Evolutionary conservation across 2,329 filamentous ascomycete genomes (phyloP).

Genomic region (Exophiala aquamarina): DNA sequence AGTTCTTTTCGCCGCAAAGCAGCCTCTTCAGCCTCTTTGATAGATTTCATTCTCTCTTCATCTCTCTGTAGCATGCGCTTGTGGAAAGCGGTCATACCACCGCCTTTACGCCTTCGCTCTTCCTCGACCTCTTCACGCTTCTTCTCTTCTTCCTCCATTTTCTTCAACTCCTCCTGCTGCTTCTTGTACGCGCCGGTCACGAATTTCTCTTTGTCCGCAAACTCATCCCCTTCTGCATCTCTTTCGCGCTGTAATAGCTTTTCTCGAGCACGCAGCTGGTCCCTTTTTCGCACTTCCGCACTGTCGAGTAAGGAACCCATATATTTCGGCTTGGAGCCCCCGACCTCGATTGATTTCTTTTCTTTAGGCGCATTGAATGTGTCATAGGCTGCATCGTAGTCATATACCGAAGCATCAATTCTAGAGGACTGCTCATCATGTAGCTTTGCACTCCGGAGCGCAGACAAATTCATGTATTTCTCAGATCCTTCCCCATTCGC

Average conservation of each 20-base stretch:
- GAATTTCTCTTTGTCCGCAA: slow-evolving; percentile 66
- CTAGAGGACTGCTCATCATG: slow-evolving; percentile 44
- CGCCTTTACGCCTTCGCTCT: slow-evolving; percentile 48
- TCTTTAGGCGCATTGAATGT: slow-evolving; percentile 40
- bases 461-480: slow-evolving; percentile 47
- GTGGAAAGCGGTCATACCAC: slow-evolving; percentile 59
- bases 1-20: slow-evolving; percentile 34
- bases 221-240: slow-evolving; percentile 66
- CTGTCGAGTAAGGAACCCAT: slow-evolving; percentile 61
- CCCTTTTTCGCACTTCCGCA: slow-evolving; percentile 62
- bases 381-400: slow-evolving; percentile 51
- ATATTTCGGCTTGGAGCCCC: slow-evolving; percentile 52
- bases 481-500: slow-evolving; percentile 18
- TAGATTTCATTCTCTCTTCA: slow-evolving; percentile 57
- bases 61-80: slow-evolving; percentile 59
- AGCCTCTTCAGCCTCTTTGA: slow-evolving; percentile 53
- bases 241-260: slow-evolving; percentile 61
- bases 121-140: slow-evolving; percentile 54
- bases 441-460: slow-evolving; percentile 45
- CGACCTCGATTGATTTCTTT: slow-evolving; percentile 24
- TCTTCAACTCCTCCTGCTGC: slow-evolving; percentile 61
- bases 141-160: slow-evolving; percentile 60
- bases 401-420: slow-evolving; percentile 49
- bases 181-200: slow-evolving; percentile 65
- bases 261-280: slow-evolving; percentile 61